Evolutionary conservation across 306 rosid genomes (phyloP), one percentile per base, ranked within the genome.

Genomic region (Ammopiptanthus mongolicus): DNA sequence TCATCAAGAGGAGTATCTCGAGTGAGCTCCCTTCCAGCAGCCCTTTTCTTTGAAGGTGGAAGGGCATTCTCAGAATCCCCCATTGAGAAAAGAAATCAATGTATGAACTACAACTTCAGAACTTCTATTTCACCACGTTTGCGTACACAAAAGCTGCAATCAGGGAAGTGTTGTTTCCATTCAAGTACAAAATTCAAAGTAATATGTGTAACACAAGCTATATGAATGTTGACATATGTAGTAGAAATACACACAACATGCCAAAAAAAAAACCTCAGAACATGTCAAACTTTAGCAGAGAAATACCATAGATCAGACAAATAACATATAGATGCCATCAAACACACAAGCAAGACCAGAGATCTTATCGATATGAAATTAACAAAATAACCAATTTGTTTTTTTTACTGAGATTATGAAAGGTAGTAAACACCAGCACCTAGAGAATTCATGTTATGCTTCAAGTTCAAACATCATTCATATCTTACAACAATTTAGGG

Each of bases 41-140:
- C 90, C 77, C 96, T 84, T 87, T 90, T 90, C 88, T 87, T 90
- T 37, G 92, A 74, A 73, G 87, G 73, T 65, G 85, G 86, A 77
- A 80, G 69, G 46, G 78, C 80, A 79, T 87, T 90, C 37, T 86
- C 92, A 4, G 84, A 78, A 79, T 90, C 96, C 60, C 81, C 96
- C 96, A 90, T 90, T 58, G 74, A 63, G 46, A 19, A 83, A 65
- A 58, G 42, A 23, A 57, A 74, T 71, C 51, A 21, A 86, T 37
- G 9, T 37, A 37, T 65, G 36, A 36, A 28, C 25, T 69, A 63
- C 13, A 73, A 55, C 52, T 33, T 53, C 19, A 55, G 75, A 69
- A 42, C 58, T 18, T 5, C 44, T 50, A 19, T 42, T 50, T 47
- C 69, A 15, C 59, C 18, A 18, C 39, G 22, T 58, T 23, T 11